Base-by-base conservation (phyloP, 2,329 filamentous ascomycete species). In the Ophiostoma sp. region DNA sequence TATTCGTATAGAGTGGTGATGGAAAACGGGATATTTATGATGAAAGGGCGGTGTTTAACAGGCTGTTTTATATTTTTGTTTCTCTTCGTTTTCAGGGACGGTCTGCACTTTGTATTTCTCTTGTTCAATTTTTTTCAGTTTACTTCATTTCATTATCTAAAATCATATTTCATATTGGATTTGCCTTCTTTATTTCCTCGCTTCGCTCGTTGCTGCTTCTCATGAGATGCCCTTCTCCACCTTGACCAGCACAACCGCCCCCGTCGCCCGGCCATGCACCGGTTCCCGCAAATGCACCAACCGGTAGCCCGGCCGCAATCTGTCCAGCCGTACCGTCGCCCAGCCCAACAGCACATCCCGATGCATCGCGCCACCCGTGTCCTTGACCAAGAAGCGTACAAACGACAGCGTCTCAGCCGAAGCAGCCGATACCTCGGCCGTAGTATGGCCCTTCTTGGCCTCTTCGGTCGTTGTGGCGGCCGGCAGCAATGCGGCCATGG, bases 311-410 rank as follows among this genome's bases (percentile, higher is more conserved):
- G 87, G 84, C 74, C 89, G 89, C 74, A 98, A 81, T 8, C 94
- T 88, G 82, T 98, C 94, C 28, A 98, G 87, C 52, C 94, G 88
- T 77, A 97, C 91, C 79, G 94, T 97, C 1, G 93, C 90, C 96
- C 96, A 98, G 2, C 92, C 94, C 12, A 94, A 91, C 73, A 97
- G 82, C 74, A 92, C 88, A 78, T 98, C 94, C 75, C 88, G 87
- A 3, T 91, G 90, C 76, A 95, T 88, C 2, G 70, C 63, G 81
- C 95, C 92, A 77, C 97, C 92, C 33, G 64, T 68, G 80, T 98
- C 93, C 81, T 94, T 92, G 77, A 98, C 86, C 78, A 97, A 94
- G 85, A 98, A 93, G 78, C 92, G 87, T 71, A 94, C 85, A 83
- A 94, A 95, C 39, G 90, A 89, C 75, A 95, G 84, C 78, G 92